These are phyloP conservation scores for Klebsormidium nitens DNA, from an alignment of 139 green algal species.

Conservation along the genomic window DNA sequence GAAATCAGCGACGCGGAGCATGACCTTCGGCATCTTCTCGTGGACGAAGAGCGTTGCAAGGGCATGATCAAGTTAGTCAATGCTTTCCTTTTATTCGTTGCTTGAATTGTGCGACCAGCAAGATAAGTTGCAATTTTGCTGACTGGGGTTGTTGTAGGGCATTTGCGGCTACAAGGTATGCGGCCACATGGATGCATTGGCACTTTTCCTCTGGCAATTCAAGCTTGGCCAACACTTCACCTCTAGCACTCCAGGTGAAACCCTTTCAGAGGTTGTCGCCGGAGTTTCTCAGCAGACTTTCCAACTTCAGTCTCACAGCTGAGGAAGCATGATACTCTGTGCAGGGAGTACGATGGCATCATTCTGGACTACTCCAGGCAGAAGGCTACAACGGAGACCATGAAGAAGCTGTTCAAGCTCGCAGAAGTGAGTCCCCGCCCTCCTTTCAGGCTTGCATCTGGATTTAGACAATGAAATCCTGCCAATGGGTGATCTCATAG, in stretches of 20 bases:
- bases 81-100: constrained; percentile 3
- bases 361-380: constrained; percentile 87
- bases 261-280: constrained; percentile 7
- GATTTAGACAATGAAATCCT: too few relatives aligned
- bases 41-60: constrained; percentile 17
- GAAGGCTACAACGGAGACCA: constrained; percentile 72
- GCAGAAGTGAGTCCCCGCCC: constrained; percentile 28
- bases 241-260: too few relatives aligned
- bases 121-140: neutral
- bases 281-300: neutral
- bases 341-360: constrained; percentile 74
- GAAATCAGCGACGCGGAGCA: too few relatives aligned
- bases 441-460: too few relatives aligned
- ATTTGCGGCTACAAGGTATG: neutral
- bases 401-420: constrained; percentile 58
- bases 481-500: too few relatives aligned
- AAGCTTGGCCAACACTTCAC: too few relatives aligned
- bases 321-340: constrained; percentile 2
- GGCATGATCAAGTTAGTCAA: constrained; percentile 38
- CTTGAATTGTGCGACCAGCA: neutral
- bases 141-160: neutral
- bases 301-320: neutral
- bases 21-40: constrained; percentile 33
- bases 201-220: neutral
- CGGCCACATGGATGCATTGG: neutral